phyloP scores from a whole-genome alignment of 495 filamentous ascomycete genomes.

The Hypoxylon perforatum region DNA sequence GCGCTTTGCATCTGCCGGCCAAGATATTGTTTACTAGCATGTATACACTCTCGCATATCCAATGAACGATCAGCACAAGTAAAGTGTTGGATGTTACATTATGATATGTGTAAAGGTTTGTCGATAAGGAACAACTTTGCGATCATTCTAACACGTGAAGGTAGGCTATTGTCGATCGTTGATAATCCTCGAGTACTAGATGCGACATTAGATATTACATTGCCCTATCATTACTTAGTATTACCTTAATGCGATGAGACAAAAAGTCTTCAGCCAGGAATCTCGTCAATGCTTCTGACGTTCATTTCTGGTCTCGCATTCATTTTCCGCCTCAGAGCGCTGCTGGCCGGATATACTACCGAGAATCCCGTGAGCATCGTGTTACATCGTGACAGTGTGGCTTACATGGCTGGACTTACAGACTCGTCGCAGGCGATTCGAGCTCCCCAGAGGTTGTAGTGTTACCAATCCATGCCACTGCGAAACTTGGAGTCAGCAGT shows the following conservation, averaged over 20 bases:
- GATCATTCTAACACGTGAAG: not conserved
- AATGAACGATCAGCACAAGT: not conserved
- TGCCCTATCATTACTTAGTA: not conserved
- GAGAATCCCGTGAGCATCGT: not conserved
- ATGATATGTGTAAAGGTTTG: conserved; percentile 8
- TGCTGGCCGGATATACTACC: conserved; percentile 50
- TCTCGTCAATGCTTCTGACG: conserved; percentile 45
- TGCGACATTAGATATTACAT: conserved; percentile 10
- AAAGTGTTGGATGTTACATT: conserved; percentile 3
- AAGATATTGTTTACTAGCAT: conserved; percentile 10
- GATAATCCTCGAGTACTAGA: not conserved
- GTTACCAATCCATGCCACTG: conserved; percentile 56
- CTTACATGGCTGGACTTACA: conserved; percentile 6
- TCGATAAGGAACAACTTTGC: conserved; percentile 18
- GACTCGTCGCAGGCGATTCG: conserved; percentile 58
- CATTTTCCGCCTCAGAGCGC: conserved; percentile 47
- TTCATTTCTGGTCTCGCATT: conserved; percentile 47
- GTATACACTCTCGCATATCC: conserved; percentile 2
- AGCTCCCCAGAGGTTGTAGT: conserved; percentile 55
- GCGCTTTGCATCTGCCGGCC: conserved; percentile 12
- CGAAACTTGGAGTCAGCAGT: not conserved
- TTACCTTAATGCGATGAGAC: not conserved
- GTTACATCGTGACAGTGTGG: not conserved
- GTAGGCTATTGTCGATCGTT: not conserved
- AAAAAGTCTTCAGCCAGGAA: conserved; percentile 29